These are phyloP conservation scores for Xerocomus brunneocitrinus DNA, from an alignment of 768 basidiomycete genomes.

Conservation along the genomic window DNA sequence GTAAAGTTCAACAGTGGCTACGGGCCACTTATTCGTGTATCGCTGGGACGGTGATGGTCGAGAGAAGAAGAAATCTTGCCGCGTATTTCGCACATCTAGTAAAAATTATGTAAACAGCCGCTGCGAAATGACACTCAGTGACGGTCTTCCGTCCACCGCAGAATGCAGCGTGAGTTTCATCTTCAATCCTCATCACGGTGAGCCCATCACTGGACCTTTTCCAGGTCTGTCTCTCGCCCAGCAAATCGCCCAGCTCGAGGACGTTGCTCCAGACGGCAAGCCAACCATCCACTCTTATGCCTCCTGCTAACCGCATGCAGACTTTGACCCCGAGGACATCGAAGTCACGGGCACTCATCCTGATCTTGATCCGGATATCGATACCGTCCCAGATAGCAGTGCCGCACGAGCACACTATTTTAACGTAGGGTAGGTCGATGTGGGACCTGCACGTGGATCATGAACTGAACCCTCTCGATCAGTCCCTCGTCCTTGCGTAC, in stretches of 20 bases:
- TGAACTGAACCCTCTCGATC: slow-evolving; percentile 5
- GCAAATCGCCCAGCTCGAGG: slow-evolving; percentile 78
- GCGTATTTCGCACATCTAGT: slow-evolving; percentile 19
- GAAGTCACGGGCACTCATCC: slow-evolving; percentile 42
- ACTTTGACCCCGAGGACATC: slow-evolving; percentile 72
- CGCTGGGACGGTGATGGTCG: slow-evolving; percentile 32
- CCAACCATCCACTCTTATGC: slow-evolving; percentile 8
- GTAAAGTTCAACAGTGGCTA: slow-evolving; percentile 21
- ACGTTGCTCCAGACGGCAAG: slow-evolving; percentile 64
- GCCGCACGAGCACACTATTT: slow-evolving; percentile 73
- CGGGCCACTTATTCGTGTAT: slow-evolving; percentile 28
- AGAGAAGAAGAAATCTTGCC: slow-evolving; percentile 18
- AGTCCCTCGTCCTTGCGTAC: slow-evolving; percentile 72
- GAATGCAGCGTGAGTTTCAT: slow-evolving; percentile 28
- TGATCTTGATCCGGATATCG: slow-evolving; percentile 35
- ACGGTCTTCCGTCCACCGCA: background rate
- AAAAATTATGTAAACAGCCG: slow-evolving; percentile 32
- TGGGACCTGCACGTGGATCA: slow-evolving; percentile 7
- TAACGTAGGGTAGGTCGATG: slow-evolving; percentile 65
- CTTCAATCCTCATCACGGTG: background rate
- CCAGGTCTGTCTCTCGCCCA: slow-evolving; percentile 62
- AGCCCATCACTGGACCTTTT: slow-evolving; percentile 2
- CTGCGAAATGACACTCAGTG: slow-evolving; percentile 1
- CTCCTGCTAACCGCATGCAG: slow-evolving; percentile 32
- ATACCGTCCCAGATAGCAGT: slow-evolving; percentile 27